phyloP scores from a whole-genome alignment of 495 filamentous ascomycete species.

The Neurospora hispaniola region DNA sequence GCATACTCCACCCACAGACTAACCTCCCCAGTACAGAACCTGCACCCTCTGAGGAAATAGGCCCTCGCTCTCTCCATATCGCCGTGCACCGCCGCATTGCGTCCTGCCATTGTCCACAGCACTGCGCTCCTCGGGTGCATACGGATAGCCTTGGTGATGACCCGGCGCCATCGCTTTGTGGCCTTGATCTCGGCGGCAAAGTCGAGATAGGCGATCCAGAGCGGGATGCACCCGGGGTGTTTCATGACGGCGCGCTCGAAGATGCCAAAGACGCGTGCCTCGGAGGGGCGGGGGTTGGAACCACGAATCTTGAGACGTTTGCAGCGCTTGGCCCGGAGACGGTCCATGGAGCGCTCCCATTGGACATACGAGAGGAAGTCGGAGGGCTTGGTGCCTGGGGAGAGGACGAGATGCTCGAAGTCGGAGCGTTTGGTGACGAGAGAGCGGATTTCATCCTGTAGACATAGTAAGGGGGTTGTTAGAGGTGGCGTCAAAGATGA shows the following conservation, averaged over 20 bases:
- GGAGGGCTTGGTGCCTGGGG: constrained; percentile 58
- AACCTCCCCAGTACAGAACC: constrained; percentile 68
- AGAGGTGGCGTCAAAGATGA: background rate
- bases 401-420: constrained; percentile 83
- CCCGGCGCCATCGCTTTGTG: constrained; percentile 64
- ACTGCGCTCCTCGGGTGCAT: constrained; percentile 76
- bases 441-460: constrained; percentile 71
- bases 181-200: constrained; percentile 69
- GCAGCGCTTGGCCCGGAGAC: constrained; percentile 69
- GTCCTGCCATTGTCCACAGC: constrained; percentile 80
- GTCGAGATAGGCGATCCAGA: constrained; percentile 92
- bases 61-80: constrained; percentile 74
- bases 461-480: background rate
- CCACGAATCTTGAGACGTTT: constrained; percentile 66
- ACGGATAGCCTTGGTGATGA: constrained; percentile 67
- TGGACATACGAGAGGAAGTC: constrained; percentile 80
- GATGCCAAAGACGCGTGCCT: constrained; percentile 76
- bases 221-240: constrained; percentile 66
- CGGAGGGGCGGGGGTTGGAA: constrained; percentile 48
- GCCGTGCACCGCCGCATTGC: constrained; percentile 60
- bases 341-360: constrained; percentile 86
- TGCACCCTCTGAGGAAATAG: constrained; percentile 79
- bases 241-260: constrained; percentile 79
- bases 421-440: constrained; percentile 84
- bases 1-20: constrained; percentile 82